These are phyloP conservation scores for Tephrocybe sp. DNA, from an alignment of 768 basidiomycete genomes.

Conservation along the genomic window DNA sequence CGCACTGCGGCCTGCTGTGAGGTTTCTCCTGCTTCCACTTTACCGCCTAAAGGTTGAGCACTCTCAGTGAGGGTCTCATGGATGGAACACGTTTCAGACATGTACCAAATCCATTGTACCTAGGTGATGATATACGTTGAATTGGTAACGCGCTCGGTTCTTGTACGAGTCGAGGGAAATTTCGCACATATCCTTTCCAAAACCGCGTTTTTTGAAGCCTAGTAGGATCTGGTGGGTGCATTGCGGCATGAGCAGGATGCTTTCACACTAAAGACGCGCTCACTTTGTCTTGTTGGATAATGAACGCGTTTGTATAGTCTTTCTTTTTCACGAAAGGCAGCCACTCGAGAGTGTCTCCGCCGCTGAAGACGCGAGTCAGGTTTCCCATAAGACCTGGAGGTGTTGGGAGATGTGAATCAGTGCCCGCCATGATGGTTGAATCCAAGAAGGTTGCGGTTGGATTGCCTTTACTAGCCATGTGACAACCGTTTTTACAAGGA, in stretches of 20 bases:
- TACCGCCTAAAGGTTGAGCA: slow-evolving; percentile 47
- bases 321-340: slow-evolving; percentile 35
- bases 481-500: no score
- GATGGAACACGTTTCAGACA: neutral
- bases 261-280: slow-evolving; percentile 1
- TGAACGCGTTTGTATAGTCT: slow-evolving; percentile 71
- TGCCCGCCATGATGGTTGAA: no score
- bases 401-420: neutral
- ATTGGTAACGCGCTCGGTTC: neutral
- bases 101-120: slow-evolving; percentile 83
- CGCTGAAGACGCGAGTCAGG: slow-evolving; percentile 25
- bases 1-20: slow-evolving; percentile 68
- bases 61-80: neutral
- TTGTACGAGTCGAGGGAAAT: neutral
- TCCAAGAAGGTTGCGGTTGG: no score
- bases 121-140: slow-evolving; percentile 23
- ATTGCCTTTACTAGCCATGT: no score
- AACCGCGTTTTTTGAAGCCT: slow-evolving; percentile 78
- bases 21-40: slow-evolving; percentile 75
- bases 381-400: slow-evolving; percentile 46
- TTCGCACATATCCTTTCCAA: slow-evolving; percentile 60
- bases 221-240: slow-evolving; percentile 51
- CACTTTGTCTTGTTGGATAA: slow-evolving; percentile 53
- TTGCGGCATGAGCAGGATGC: neutral
- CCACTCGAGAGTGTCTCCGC: slow-evolving; percentile 50